Base-by-base conservation (phyloP, 768 basidiomycete species). In the Sutorius australiensis region DNA sequence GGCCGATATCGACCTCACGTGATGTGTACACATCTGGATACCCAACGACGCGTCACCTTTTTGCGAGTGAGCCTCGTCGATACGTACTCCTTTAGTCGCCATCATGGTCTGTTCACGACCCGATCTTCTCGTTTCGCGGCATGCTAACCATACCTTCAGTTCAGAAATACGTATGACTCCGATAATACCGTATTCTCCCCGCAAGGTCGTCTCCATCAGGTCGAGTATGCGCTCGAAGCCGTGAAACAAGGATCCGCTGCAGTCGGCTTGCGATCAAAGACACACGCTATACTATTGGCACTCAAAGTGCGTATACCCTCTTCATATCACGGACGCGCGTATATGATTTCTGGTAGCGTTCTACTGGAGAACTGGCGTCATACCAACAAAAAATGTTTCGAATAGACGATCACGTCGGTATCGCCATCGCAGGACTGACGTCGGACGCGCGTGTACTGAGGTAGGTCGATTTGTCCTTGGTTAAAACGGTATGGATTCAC, bases 361-460 rank as follows among this genome's bases (percentile, higher is more conserved):
- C 97, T 28, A 95, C 93, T 13, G 97, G 97, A 55, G 95, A 98
- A 71, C 81, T 99, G 48, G 95, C 97, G 14, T 92, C 92, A n/a
- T 98, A 98, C 79, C 97, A 99, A 69, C 95, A 98, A 77, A 98
- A 99, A 81, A 90, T 98, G 87, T 97, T 95, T 72, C 82, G 94
- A 66, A 95, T 99, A 84, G 97, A 99, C 67, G 94, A 98, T 72
- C 97, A 99, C 75, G 86, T 97, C 61, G 97, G 97, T n/a, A 93
- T 99, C 65, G 95, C 95, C 45, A 98, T 99, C 68, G 97, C 97
- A 46, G 97, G 97, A n/a, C 76, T 99, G 57, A 99, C 97, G 9
- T 94, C 91, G 42, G 97, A 99, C 76, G 97, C 97, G 40, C 89
- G 97, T 69, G 97, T 98, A 2, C 73, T 99, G 62, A 95, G 92